Percentiles rank a stretch among this genome's conserved stretches.
Evolutionary conservation across 208 protist species (phyloP).

Genomic region (Endotrypanum monterogeii): DNA sequence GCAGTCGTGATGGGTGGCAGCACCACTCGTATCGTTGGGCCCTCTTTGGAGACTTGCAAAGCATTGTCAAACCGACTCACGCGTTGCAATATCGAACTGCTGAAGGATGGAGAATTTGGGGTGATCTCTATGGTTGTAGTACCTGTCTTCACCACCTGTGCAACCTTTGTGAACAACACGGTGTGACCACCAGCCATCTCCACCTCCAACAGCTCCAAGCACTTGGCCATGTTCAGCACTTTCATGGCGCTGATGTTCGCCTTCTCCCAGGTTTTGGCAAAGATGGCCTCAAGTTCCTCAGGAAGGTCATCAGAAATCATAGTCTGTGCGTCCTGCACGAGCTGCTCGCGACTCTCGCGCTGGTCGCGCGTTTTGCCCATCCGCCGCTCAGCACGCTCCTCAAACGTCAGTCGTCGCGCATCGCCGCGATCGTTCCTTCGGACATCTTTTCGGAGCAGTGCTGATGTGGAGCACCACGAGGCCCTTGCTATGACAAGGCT

Average conservation of each 20-base stretch:
- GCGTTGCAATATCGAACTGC: slow-evolving; percentile 58
- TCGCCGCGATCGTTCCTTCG: slow-evolving; percentile 72
- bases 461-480: slow-evolving; percentile 19
- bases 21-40: slow-evolving; percentile 63
- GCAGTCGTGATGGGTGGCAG: slow-evolving; percentile 75
- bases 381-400: slow-evolving; percentile 77
- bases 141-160: slow-evolving; percentile 75
- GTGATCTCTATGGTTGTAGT: slow-evolving; percentile 69
- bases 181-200: slow-evolving; percentile 66
- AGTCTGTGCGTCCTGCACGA: slow-evolving; percentile 65
- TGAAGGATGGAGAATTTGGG: slow-evolving; percentile 57
- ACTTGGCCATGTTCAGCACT: slow-evolving; percentile 90
- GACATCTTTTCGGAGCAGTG: slow-evolving; percentile 54
- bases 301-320: slow-evolving; percentile 79
- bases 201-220: slow-evolving; percentile 76
- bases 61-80: slow-evolving; percentile 76
- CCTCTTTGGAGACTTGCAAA: slow-evolving; percentile 76
- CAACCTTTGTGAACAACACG: slow-evolving; percentile 69
- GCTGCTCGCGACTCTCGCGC: slow-evolving; percentile 59
- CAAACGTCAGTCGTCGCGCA: slow-evolving; percentile 79
- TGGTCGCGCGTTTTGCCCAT: slow-evolving; percentile 73
- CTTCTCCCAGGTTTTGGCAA: slow-evolving; percentile 57
- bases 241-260: slow-evolving; percentile 85
- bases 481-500: slow-evolving; percentile 1
- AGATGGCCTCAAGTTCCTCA: slow-evolving; percentile 68